Evolutionary conservation across 208 protist species (phyloP), one percentile per base, ranked within the genome.

Genomic region (Trichomonas tenax): DNA sequence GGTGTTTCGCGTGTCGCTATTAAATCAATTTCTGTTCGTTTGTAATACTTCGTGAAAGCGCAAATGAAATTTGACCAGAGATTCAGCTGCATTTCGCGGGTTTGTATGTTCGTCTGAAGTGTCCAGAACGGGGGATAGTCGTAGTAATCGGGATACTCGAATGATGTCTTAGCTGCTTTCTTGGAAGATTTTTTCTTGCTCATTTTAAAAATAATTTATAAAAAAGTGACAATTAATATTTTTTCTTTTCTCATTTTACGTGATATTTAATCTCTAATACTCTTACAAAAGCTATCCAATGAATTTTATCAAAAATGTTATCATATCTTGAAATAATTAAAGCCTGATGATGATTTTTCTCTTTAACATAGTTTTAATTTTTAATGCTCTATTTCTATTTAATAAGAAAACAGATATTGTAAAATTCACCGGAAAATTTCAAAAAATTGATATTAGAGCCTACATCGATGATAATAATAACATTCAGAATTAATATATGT

Each of bases 121-220:
- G 86, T 93, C 86, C 86, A 93, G 17, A 93, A 93, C n/a, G 86
- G 86, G 36, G 86, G 86, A 51, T 93, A 93, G 17, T 48, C 40
- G 31, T 93, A 93, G 26, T 49, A 48, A 38, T 93, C 86, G 34
- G 86, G 86, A 38, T 49, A 93, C 40, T 44, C 17, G 26, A 89
- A 89, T 46, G 58, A 31, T 21, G 58, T 17, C 46, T 51, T 51
- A 3, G 3, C 14, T 26, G 58, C 21, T 72, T 8, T 31, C 26
- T 72, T 72, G 11, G 58, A n/a, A 31, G 58, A 17, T 72, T 72
- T 72, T n/a, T 72, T 72, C 26, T 72, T 72, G 26, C 58, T 72
- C 58, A 72, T 72, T n/a, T 72, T n/a, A 31, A 72, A 58, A 58
- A 58, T 58, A 58, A 58, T 58, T 82, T 36, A 82, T 36, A 82